phyloP scores from a whole-genome alignment of 108 stramenopile species.

The Skeletonema costatum region DNA sequence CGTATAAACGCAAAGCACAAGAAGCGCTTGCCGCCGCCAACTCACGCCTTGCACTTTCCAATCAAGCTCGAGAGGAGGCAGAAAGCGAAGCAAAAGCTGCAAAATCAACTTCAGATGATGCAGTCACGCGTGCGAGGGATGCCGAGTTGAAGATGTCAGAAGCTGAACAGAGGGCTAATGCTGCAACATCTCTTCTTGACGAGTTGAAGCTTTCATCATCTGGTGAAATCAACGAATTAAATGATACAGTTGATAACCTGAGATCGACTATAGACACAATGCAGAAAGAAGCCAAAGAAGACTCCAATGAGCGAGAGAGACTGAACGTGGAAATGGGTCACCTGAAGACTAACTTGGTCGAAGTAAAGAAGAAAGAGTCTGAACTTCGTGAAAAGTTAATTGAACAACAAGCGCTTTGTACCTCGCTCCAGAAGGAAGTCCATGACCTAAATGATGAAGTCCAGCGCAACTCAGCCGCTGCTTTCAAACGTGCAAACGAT shows the following conservation, averaged over 20 bases:
- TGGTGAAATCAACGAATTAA: constrained; percentile 47
- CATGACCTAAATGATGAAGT: constrained; percentile 35
- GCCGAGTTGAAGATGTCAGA: constrained; percentile 65
- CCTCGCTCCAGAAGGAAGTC: constrained; percentile 42
- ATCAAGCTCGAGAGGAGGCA: constrained; percentile 86
- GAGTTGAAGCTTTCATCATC: constrained; percentile 12
- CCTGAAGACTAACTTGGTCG: constrained; percentile 12
- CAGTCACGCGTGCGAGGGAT: constrained; percentile 63
- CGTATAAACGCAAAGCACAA: constrained; percentile 89
- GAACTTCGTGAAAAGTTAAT: constrained; percentile 39
- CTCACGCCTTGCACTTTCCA: constrained; percentile 73
- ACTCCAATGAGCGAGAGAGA: constrained; percentile 25
- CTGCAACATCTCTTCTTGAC: constrained; percentile 13
- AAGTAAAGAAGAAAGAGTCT: constrained; percentile 22
- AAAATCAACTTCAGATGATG: constrained; percentile 66
- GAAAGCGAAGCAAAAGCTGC: constrained; percentile 83
- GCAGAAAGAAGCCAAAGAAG: constrained; percentile 28
- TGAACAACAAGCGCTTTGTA: constrained; percentile 26
- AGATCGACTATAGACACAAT: constrained; percentile 26
- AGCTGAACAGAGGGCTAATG: constrained; percentile 56
- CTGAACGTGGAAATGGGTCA: constrained; percentile 42
- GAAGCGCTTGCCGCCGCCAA: constrained; percentile 77
- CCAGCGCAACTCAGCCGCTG: constrained; percentile 46
- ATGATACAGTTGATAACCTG: constrained; percentile 37
- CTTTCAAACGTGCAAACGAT: constrained; percentile 41